A percentile compares a stretch with the other conserved stretches of the same genome.
These are phyloP conservation scores for Aspergillus vadensis DNA, from an alignment of 2,329 filamentous ascomycete species.

Conservation along the genomic window DNA sequence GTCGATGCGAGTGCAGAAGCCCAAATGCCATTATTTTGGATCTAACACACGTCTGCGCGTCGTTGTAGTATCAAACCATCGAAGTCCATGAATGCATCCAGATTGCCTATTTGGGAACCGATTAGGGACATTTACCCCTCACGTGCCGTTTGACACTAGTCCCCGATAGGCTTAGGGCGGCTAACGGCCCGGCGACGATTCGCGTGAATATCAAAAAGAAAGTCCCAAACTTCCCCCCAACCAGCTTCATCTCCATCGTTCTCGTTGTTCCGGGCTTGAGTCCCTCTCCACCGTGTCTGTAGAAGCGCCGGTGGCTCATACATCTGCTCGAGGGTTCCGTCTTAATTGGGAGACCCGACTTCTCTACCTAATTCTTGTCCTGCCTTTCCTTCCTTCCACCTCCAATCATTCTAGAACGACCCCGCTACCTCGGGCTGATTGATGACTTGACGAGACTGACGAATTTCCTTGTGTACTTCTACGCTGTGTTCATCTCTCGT, in stretches of 20 bases:
- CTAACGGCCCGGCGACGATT: slow-evolving; percentile 20
- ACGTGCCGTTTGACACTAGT: slow-evolving; percentile 22
- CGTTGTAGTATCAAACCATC: no score
- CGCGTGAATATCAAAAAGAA: slow-evolving; percentile 24
- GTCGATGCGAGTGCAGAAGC: no score
- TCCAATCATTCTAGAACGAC: slow-evolving; percentile 18
- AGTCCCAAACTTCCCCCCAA: slow-evolving; percentile 9
- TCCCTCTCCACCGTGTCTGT: slow-evolving; percentile 15
- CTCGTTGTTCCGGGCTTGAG: slow-evolving; percentile 16
- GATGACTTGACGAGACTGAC: slow-evolving; percentile 46
- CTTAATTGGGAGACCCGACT: not conserved
- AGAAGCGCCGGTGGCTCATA: slow-evolving; percentile 8
- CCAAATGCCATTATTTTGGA: no score
- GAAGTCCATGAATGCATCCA: no score
- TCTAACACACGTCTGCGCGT: not conserved
- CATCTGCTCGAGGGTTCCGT: not conserved
- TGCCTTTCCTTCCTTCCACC: slow-evolving; percentile 15
- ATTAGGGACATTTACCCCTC: slow-evolving; percentile 16
- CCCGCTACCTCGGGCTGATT: slow-evolving; percentile 34
- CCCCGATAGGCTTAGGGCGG: slow-evolving; percentile 20
- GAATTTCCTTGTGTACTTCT: slow-evolving; percentile 41
- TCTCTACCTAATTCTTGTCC: slow-evolving; percentile 2
- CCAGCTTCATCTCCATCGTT: slow-evolving; percentile 2
- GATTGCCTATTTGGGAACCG: not conserved
- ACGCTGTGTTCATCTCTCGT: slow-evolving; percentile 22